Evolutionary conservation across 2,329 filamentous ascomycete species (phyloP), one percentile per base, ranked within the genome.

Genomic region (Phyllosticta citribraziliensis): DNA sequence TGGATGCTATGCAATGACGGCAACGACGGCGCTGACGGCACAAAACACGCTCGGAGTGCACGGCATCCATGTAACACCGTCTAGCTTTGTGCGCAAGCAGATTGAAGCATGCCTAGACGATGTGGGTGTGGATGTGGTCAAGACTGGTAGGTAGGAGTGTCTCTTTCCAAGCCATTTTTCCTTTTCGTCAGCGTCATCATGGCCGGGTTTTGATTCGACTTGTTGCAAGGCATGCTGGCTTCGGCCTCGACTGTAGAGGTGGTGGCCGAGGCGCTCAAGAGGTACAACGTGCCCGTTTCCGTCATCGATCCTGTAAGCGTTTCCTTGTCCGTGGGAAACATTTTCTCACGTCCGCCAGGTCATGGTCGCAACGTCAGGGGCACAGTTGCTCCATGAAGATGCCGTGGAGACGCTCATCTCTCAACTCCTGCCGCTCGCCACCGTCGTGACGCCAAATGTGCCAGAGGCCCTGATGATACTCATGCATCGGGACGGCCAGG

Each of bases 1-100:
- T 82, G 87, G 88, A 63, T 94, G 89, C 76, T 97, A 97, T 80
- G 91, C 91, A 63, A 95, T 97, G 86, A 97, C 93, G 57, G 91
- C 92, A 22, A 97, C 93, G 10, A 95, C 93, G 14, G 93, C 93
- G 20, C 78, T 99, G 70, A 99, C 94, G n/a, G 92, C 91, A 17
- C 94, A 97, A 71, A 96, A 97, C 74, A 99, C 94, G 0, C 80
- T 83, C 58, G 91, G 91, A 4, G 91, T 97, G 14, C 80, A 85
- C 64, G 90, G 82, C 65, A 90, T 97, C 57, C 90, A 96, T 70
- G 78, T 88, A 61, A 84, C 89, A 8, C 93, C 93, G 0, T 79
- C 89, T 0, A 79, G 81, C 4, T 97, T 97, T 73, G 84, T 97
- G 24, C 80, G 80, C 65, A 89, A 89, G 78, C 90, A 96, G 75